Base-by-base conservation (phyloP, 2,329 filamentous ascomycete genomes). In the Beauveria caledonica region DNA sequence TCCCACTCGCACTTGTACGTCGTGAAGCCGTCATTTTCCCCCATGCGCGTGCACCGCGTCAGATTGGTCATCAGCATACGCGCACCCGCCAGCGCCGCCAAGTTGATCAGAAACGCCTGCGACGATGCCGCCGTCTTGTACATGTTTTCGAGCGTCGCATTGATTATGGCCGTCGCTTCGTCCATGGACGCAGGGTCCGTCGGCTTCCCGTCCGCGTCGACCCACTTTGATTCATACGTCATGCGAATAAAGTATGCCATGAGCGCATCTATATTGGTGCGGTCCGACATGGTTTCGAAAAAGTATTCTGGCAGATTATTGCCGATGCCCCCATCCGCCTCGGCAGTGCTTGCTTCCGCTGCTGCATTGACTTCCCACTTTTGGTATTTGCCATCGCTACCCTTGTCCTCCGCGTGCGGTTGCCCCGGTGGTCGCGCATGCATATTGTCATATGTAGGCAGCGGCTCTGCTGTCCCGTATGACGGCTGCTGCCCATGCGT, bases 91-190 rank as follows among this genome's bases (percentile, higher is more conserved):
- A 86, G 73, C 5, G 81, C 82, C 0, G 83, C 78, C 6, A 86
- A 69, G 66, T 85, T 86, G 64, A 85, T 80, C 13, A 86, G 71
- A 64, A 86, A 86, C 0, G 78, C 76, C 66, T 85, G 78, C 5
- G 80, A 77, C 11, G 76, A 80, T 1, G 74, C 70, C 0, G 82
- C 80, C 49, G 78, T 76, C 44, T 74, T 76, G 62, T 79, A 76
- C 62, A 86, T 76, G 58, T 78, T 78, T 58, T 80, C 77, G 25
- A 86, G 73, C n/a, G 80, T 76, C 48, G 78, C 73, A 61, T 80
- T 77, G 54, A 79, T 76, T n/a, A 87, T 74, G 33, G 79, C 81
- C 11, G 74, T 70, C 1, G 80, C 80, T 66, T 86, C 84, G 6
- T 81, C 79, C 48, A 83, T 72, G 29, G 72, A 72, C 48, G 78